Evolutionary conservation across 2,329 filamentous ascomycete genomes (phyloP), one percentile per base, ranked within the genome.

Genomic region (Verticillium nubilum): DNA sequence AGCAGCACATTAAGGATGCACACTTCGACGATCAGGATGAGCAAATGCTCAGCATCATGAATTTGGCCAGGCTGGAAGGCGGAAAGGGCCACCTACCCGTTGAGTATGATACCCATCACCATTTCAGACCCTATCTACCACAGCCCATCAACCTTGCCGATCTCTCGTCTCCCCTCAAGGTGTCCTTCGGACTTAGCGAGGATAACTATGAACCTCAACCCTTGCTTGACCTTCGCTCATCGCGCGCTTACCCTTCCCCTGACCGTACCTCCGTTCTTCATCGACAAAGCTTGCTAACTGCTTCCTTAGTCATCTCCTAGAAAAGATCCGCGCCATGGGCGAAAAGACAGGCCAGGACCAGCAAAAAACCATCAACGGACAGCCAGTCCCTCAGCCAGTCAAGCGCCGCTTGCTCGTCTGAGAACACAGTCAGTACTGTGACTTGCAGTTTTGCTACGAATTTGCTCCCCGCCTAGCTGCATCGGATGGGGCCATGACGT

Each of bases 1-100:
- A 76, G 19, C 76, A 81, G 54, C 89, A 92, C 67, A 81, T 87
- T 42, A 63, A 77, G 77, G 42, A 76, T 82, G 57, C 88, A 4
- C 62, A 64, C n/a, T 62, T 54, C 33, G 33, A 62, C 23, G 52
- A 59, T 19, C 27, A 91, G 67, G 82, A 85, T 47, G 76, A 78
- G 56, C 81, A 84, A 60, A 74, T 81, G 17, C 71, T 79, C 70
- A 75, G 76, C 66, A 74, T 79, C 60, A 50, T 50, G 42, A 77
- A 78, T 54, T 74, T 86, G 29, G 83, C 83, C 27, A 72, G 89
- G 56, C 78, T 82, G 57, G 81, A 87, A 66, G 82, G 85, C 64
- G 75, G 72, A 57, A 77, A 78, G 52, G 81, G 83, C 12, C 78
- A 82, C 61, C 67, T 84, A 58, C 80, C 83, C 26, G 80, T 86